phyloP scores from a whole-genome alignment of 2,329 filamentous ascomycete genomes.

The Massarina eburnea region DNA sequence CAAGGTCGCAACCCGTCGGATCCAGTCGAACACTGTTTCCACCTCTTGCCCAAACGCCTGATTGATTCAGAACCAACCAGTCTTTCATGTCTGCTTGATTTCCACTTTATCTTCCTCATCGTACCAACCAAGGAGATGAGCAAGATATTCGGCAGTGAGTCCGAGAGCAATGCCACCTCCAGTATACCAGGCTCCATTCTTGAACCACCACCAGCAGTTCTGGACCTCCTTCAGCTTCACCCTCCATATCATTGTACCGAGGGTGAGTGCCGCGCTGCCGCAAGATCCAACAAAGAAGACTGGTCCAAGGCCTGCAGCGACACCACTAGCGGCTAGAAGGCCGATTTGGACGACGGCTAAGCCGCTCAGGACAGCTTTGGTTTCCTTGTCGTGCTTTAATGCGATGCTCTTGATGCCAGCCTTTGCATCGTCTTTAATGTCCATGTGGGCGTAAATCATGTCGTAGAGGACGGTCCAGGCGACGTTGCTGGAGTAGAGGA shows the following conservation, averaged over 20 bases:
- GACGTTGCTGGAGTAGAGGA: slow-evolving; percentile 75
- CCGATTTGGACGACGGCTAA: slow-evolving; percentile 70
- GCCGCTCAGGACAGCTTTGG: slow-evolving; percentile 73
- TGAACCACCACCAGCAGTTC: slow-evolving; percentile 68
- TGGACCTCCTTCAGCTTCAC: slow-evolving; percentile 59
- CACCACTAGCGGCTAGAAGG: slow-evolving; percentile 69
- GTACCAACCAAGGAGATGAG: slow-evolving; percentile 28
- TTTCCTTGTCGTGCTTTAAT: slow-evolving; percentile 74
- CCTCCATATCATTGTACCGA: slow-evolving; percentile 61
- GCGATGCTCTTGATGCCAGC: slow-evolving; percentile 89
- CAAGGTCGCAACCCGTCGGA: neutral
- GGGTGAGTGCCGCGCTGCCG: slow-evolving; percentile 56
- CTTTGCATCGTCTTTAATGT: slow-evolving; percentile 81
- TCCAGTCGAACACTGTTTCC: neutral
- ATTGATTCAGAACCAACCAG: neutral
- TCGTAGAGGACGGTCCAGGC: slow-evolving; percentile 89
- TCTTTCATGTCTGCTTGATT: neutral
- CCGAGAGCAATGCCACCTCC: slow-evolving; percentile 61
- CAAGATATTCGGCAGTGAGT: slow-evolving; percentile 56
- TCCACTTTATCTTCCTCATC: slow-evolving; percentile 14
- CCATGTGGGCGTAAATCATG: slow-evolving; percentile 93
- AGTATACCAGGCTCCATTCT: slow-evolving; percentile 62
- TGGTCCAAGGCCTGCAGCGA: slow-evolving; percentile 61
- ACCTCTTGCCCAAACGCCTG: too few species aligned
- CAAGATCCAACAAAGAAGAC: slow-evolving; percentile 61